Conservation (phyloP, 441 rosid species). For the Aquilaria agallochum region DNA sequence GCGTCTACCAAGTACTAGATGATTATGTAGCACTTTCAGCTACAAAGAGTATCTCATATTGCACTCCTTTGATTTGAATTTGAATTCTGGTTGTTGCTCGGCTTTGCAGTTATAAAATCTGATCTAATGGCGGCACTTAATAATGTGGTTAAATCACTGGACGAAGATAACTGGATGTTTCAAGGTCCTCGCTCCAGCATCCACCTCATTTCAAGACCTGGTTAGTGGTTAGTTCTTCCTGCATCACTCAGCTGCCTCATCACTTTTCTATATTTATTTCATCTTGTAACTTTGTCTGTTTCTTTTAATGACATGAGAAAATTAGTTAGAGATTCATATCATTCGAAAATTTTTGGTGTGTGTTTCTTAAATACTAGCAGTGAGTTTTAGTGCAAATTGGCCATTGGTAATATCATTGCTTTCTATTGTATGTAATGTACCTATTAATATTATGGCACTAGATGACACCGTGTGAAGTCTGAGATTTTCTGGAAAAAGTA, state of each 20-base stretch:
- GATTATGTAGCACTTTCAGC: too few relatives aligned
- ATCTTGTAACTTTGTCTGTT: not conserved
- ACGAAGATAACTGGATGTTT: conserved; percentile 93
- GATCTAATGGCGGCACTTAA: conserved; percentile 73
- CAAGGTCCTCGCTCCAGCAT: conserved; percentile 91
- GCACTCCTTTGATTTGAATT: not conserved
- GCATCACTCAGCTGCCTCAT: not conserved
- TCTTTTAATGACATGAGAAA: too few relatives aligned
- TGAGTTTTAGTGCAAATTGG: not conserved
- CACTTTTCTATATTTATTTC: not conserved
- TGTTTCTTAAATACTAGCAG: not conserved
- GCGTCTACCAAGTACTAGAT: too few relatives aligned
- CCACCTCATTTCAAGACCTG: conserved; percentile 67
- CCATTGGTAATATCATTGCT: not conserved
- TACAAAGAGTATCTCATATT: too few relatives aligned
- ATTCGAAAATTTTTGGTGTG: not conserved
- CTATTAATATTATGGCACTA: too few relatives aligned
- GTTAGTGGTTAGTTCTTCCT: conserved; percentile 52
- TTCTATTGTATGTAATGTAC: not conserved
- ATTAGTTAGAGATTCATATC: not conserved
- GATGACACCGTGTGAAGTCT: too few relatives aligned
- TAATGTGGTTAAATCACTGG: conserved; percentile 85
- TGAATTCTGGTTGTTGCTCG: conserved; percentile 2
- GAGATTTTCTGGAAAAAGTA: too few relatives aligned
- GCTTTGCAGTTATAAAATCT: conserved; percentile 61